These are phyloP conservation scores for Tetracladium marchalianum DNA, from an alignment of 495 filamentous ascomycete species.

Conservation along the genomic window DNA sequence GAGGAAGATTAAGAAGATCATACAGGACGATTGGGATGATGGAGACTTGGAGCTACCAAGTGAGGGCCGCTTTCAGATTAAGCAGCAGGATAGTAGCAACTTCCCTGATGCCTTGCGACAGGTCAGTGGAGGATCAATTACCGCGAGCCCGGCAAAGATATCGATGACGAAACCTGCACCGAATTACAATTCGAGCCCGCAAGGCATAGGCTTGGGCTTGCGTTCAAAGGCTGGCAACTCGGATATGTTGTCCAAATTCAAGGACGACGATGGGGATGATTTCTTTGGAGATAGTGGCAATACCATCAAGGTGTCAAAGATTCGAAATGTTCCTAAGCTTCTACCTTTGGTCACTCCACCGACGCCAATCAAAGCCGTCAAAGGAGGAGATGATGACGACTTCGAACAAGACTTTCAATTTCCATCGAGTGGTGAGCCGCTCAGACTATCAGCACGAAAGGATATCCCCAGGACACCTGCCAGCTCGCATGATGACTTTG, in stretches of 20 bases:
- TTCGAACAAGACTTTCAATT: slow-evolving; percentile 75
- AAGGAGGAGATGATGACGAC: slow-evolving; percentile 43
- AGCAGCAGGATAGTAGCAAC: slow-evolving; percentile 41
- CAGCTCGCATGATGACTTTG: slow-evolving; percentile 63
- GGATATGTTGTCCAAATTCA: slow-evolving; percentile 44
- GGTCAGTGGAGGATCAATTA: slow-evolving; percentile 37
- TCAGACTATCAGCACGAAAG: slow-evolving; percentile 50
- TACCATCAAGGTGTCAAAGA: slow-evolving; percentile 61
- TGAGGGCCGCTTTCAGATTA: slow-evolving; percentile 52
- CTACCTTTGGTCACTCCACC: slow-evolving; percentile 47
- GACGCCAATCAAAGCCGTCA: slow-evolving; percentile 33
- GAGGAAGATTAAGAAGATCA: slow-evolving; percentile 63
- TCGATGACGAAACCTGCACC: slow-evolving; percentile 13
- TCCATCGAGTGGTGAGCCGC: slow-evolving; percentile 42
- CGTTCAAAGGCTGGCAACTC: slow-evolving; percentile 18
- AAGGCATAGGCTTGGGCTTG: not conserved
- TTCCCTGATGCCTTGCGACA: slow-evolving; percentile 63
- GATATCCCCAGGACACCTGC: slow-evolving; percentile 48
- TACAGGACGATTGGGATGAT: slow-evolving; percentile 78
- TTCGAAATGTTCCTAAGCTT: slow-evolving; percentile 40
- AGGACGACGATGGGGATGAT: slow-evolving; percentile 50
- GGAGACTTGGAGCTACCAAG: slow-evolving; percentile 73
- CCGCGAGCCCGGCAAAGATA: slow-evolving; percentile 30
- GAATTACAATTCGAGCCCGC: slow-evolving; percentile 17
- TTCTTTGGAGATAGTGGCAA: slow-evolving; percentile 50